Evolutionary conservation across 805 yeast genomes (phyloP).

Genomic region (Ogataea siamensis): DNA sequence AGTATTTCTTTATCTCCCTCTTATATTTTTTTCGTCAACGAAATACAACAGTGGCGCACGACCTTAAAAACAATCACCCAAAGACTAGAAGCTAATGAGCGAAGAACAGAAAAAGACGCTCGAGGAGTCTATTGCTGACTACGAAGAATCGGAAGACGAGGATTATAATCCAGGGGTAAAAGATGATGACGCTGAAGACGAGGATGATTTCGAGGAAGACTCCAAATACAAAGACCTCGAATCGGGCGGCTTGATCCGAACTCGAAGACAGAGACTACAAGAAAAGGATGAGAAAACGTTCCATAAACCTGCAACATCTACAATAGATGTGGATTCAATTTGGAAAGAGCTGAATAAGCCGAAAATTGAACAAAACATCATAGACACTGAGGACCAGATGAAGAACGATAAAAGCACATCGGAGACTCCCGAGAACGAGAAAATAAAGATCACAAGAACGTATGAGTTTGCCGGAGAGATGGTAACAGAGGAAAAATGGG

Average conservation of each 20-base stretch:
- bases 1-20: slow-evolving; percentile 7
- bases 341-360: slow-evolving; percentile 52
- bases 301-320: slow-evolving; percentile 26
- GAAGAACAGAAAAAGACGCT: slow-evolving; percentile 10
- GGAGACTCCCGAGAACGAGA: slow-evolving; percentile 32
- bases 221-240: slow-evolving; percentile 54
- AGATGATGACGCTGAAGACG: slow-evolving; percentile 37
- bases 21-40: slow-evolving; percentile 7
- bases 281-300: slow-evolving; percentile 31
- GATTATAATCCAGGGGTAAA: slow-evolving; percentile 47
- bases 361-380: too few relatives aligned
- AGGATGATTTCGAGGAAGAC: slow-evolving; percentile 33
- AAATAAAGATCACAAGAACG: slow-evolving; percentile 68
- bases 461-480: slow-evolving; percentile 90
- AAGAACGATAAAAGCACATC: neutral
- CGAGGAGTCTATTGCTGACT: slow-evolving; percentile 39
- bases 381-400: slow-evolving; percentile 1
- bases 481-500: slow-evolving; percentile 74
- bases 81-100: slow-evolving; percentile 2
- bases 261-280: slow-evolving; percentile 58
- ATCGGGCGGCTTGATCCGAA: slow-evolving; percentile 64
- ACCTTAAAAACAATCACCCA: slow-evolving; percentile 1
- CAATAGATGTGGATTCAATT: slow-evolving; percentile 46
- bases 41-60: slow-evolving; percentile 6
- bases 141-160: slow-evolving; percentile 56